A percentile compares a stretch with the other conserved stretches of the same genome.
phyloP scores from a whole-genome alignment of 129 eudicot genomes.

The Chrysanthemum seticuspe region DNA sequence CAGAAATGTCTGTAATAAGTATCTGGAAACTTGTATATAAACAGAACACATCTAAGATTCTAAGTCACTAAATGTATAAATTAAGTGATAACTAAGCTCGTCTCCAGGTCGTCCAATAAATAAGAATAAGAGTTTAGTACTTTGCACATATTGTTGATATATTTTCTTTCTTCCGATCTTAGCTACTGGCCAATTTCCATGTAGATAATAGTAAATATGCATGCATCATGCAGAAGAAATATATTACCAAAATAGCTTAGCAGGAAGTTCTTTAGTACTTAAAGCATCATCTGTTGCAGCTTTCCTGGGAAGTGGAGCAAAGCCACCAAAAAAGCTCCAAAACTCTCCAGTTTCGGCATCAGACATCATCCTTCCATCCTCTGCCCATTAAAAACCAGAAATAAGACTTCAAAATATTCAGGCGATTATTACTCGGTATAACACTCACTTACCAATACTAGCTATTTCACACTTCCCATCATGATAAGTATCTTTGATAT shows the following conservation, averaged over 20 bases:
- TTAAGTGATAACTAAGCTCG: too few species aligned
- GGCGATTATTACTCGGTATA: not conserved
- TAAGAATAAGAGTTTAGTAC: too few species aligned
- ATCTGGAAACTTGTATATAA: not conserved
- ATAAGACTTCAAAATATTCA: constrained; percentile 4
- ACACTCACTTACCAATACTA: constrained; percentile 61
- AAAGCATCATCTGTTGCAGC: constrained; percentile 40
- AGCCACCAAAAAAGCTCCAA: constrained; percentile 98
- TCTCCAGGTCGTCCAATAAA: too few species aligned
- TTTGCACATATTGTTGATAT: too few species aligned
- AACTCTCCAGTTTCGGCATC: constrained; percentile 98
- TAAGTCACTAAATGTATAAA: too few species aligned
- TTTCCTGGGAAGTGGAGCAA: constrained; percentile 98
- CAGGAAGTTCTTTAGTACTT: constrained; percentile 32
- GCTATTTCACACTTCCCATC: constrained; percentile 97
- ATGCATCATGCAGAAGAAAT: not conserved
- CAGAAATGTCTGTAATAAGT: not conserved
- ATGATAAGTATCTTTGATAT: constrained; percentile 90
- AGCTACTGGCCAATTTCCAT: too few species aligned
- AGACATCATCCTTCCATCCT: constrained; percentile 97
- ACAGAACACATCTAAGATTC: not conserved
- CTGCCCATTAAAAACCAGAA: constrained; percentile 30
- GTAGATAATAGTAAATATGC: too few species aligned
- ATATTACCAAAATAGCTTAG: constrained; percentile 57
- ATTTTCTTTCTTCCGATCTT: too few species aligned